Conservation (phyloP, 1,284 basidiomycete genomes). For the Pyrrhoderma lamaoense region DNA sequence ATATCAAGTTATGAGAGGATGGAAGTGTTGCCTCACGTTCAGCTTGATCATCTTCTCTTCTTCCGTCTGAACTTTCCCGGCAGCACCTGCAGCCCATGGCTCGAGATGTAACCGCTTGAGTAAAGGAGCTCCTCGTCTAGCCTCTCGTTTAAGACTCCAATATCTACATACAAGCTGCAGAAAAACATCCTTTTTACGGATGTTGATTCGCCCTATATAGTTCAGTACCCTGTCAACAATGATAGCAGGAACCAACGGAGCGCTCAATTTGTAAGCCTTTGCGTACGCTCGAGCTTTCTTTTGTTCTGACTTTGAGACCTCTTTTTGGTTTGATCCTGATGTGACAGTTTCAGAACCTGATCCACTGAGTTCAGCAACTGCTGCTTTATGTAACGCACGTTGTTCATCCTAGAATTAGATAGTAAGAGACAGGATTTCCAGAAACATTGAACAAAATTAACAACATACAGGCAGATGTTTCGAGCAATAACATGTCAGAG, state of each 20-base stretch:
- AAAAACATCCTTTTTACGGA: constrained; percentile 76
- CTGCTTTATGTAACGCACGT: constrained; percentile 49
- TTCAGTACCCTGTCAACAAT: constrained; percentile 71
- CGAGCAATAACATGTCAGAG: constrained; percentile 78
- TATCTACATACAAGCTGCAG: constrained; percentile 80
- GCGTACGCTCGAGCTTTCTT: constrained; percentile 77
- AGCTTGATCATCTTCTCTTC: constrained; percentile 83
- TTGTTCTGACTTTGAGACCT: neutral
- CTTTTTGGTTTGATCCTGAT: too few species aligned
- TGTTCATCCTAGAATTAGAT: constrained; percentile 50
- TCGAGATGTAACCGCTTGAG: constrained; percentile 93
- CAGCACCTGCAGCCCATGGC: constrained; percentile 87
- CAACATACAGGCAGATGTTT: constrained; percentile 80
- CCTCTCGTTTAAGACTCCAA: constrained; percentile 96
- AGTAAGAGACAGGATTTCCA: neutral
- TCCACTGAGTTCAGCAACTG: constrained; percentile 35
- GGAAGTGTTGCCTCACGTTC: constrained; percentile 43
- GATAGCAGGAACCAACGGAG: constrained; percentile 68
- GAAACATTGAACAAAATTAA: neutral
- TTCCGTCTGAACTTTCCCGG: constrained; percentile 55
- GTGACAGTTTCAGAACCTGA: neutral
- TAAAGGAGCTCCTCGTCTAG: constrained; percentile 85
- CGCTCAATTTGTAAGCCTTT: constrained; percentile 72
- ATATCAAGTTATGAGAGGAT: neutral
- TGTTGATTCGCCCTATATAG: constrained; percentile 67